Percentiles rank a stretch among this genome's conserved stretches.
These are phyloP conservation scores for Cystobasidiaceae sp. DNA, from an alignment of 1,284 basidiomycete species.

Conservation along the genomic window DNA sequence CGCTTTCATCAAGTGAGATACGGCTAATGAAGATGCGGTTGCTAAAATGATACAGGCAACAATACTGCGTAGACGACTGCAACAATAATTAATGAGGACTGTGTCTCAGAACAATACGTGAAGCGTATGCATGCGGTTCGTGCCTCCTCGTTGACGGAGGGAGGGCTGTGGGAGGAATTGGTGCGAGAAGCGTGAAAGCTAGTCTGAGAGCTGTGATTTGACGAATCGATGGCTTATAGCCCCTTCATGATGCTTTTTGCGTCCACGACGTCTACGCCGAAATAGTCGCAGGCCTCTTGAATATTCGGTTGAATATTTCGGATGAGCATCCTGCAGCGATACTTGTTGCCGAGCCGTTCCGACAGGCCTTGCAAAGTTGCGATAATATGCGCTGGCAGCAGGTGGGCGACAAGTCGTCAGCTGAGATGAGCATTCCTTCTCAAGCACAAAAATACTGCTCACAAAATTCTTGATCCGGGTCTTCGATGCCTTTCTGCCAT, in stretches of 20 bases:
- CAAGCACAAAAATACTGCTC: not conserved
- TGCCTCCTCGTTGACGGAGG: too few species aligned
- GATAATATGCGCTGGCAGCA: not conserved
- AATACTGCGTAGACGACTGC: too few species aligned
- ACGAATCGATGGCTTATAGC: not conserved
- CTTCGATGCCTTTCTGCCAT: constrained; percentile 11
- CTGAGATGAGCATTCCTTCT: too few species aligned
- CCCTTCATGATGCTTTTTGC: constrained; percentile 1
- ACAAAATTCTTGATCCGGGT: constrained; percentile 19
- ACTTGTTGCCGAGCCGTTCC: not conserved
- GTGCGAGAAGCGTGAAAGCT: too few species aligned
- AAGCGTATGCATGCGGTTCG: too few species aligned
- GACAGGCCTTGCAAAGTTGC: constrained; percentile 7
- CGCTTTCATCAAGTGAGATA: too few species aligned
- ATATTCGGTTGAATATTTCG: constrained; percentile 5
- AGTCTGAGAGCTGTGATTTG: too few species aligned
- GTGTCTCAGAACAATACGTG: too few species aligned
- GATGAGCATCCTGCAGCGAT: constrained; percentile 14
- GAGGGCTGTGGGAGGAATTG: too few species aligned
- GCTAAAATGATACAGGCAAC: too few species aligned
- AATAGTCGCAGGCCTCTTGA: not conserved
- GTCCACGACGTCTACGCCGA: constrained; percentile 13
- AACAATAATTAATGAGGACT: too few species aligned
- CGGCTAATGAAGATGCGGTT: too few species aligned
- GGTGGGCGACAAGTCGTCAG: not conserved